Base-by-base conservation (phyloP, 2,329 filamentous ascomycete genomes). In the Paecilomyces formosus region DNA sequence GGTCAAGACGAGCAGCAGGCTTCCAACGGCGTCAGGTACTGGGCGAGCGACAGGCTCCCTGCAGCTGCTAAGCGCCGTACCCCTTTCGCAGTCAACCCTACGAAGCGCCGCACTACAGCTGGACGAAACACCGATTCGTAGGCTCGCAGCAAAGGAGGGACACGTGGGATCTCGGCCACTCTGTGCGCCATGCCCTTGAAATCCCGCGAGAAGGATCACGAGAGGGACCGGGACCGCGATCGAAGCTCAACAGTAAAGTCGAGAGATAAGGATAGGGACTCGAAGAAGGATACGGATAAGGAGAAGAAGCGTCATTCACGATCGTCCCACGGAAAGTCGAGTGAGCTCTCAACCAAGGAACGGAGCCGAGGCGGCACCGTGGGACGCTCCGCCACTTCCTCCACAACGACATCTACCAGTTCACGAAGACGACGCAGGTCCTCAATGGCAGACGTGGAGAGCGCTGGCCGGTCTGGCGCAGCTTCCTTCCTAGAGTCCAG, bases 401-500 rank as follows among this genome's bases (percentile, higher is more conserved):
- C 61, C 52, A 28, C 50, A 28, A 52, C 50, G n/a, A 22, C 50
- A 28, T 18, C 45, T n/a, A 52, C 61, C 1, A 61, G 53, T 55
- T 57, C 56, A 24, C 58, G 57, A 18, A 56, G 58, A 55, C 55
- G 56, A 28, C 59, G 59, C 24, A 31, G 61, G 26, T 61, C 58
- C 30, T 62, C 61, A 18, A 62, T 62, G 61, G 59, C 59, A 5
- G 61, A 61, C 45, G 60, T 60, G 21, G 61, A 61, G 24, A 62
- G 61, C 39, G 57, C 55, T 31, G 26, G 49, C 0, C 67, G 65
- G 54, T 65, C 70, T 49, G 70, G 63, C 53, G 67, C 71, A 54
- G 71, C 71, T 59, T 75, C 72, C 21, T 74, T 76, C 62, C 67
- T 75, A 57, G 76, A 77, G 55, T 77, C 76, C 54, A 77, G 75